Evolutionary conservation across 1,139 yeast genomes (phyloP).

Genomic region (Candida albicans): DNA sequence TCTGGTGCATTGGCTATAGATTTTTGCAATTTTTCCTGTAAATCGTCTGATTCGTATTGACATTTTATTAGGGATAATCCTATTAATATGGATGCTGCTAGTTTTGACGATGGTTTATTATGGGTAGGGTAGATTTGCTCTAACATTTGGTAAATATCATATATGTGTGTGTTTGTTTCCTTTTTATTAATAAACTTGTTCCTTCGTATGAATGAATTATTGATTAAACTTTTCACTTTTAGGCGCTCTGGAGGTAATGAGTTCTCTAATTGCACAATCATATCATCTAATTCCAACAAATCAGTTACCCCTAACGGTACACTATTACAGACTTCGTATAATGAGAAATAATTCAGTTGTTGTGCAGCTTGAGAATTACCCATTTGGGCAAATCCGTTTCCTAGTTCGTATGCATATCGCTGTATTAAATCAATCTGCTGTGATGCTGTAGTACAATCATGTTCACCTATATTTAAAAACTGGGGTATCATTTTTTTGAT

Average conservation of each 20-base stretch:
- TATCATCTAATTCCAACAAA: slow-evolving; percentile 46
- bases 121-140: slow-evolving; percentile 1
- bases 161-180: slow-evolving; percentile 9
- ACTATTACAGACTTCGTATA: slow-evolving; percentile 26
- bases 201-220: slow-evolving; percentile 11
- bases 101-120: slow-evolving; percentile 2
- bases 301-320: slow-evolving; percentile 29
- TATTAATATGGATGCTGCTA: slow-evolving; percentile 16
- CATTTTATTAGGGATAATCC: slow-evolving; percentile 30
- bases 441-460: slow-evolving; percentile 1
- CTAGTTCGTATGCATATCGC: slow-evolving; percentile 11
- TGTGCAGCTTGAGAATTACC: not conserved
- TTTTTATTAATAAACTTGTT: slow-evolving; percentile 2
- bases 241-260: slow-evolving; percentile 34
- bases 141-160: slow-evolving; percentile 9
- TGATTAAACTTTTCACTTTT: slow-evolving; percentile 14
- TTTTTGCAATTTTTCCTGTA: slow-evolving; percentile 13
- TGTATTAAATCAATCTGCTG: slow-evolving; percentile 10
- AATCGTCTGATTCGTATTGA: slow-evolving; percentile 12
- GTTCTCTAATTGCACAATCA: slow-evolving; percentile 48
- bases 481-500: not conserved
- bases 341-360: slow-evolving; percentile 13
- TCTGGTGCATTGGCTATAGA: slow-evolving; percentile 18
- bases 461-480: not conserved
- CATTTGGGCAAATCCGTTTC: slow-evolving; percentile 6